Percentiles rank a stretch among this genome's conserved stretches.
phyloP scores from a whole-genome alignment of 2,329 filamentous ascomycete species.

The Aspergillus niger region DNA sequence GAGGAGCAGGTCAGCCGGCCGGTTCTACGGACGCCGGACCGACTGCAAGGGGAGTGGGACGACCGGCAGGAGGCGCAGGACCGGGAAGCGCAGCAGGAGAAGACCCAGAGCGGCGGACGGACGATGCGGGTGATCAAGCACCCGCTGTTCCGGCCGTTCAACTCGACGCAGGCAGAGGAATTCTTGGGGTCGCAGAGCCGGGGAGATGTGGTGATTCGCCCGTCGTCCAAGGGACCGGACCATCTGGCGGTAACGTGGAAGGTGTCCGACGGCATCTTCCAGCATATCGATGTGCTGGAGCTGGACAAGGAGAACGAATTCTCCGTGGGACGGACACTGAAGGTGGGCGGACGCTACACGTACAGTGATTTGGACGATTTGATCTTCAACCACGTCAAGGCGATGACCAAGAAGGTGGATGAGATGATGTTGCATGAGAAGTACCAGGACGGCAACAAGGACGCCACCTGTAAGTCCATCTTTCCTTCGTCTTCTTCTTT shows the following conservation, averaged over 20 bases:
- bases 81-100: constrained; percentile 79
- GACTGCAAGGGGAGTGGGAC: constrained; percentile 83
- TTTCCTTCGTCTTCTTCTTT: neutral
- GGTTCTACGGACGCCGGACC: constrained; percentile 69
- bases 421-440: constrained; percentile 95
- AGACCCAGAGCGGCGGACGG: constrained; percentile 80
- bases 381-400: constrained; percentile 95
- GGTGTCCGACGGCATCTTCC: constrained; percentile 91
- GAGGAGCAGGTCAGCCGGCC: constrained; percentile 78
- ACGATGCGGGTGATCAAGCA: constrained; percentile 96
- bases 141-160: constrained; percentile 92
- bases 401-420: constrained; percentile 96
- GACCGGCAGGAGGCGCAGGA: constrained; percentile 77
- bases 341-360: constrained; percentile 82
- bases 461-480: constrained; percentile 74
- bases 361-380: constrained; percentile 97
- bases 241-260: constrained; percentile 98
- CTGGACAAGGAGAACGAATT: constrained; percentile 97
- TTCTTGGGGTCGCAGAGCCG: constrained; percentile 82
- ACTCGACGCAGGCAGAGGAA: constrained; percentile 87
- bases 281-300: constrained; percentile 96
- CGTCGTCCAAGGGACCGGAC: constrained; percentile 91
- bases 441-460: constrained; percentile 78
- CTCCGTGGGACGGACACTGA: constrained; percentile 81
- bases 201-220: constrained; percentile 92